Evolutionary conservation across 768 basidiomycete species (phyloP).

Genomic region (Baorangia bicolor): DNA sequence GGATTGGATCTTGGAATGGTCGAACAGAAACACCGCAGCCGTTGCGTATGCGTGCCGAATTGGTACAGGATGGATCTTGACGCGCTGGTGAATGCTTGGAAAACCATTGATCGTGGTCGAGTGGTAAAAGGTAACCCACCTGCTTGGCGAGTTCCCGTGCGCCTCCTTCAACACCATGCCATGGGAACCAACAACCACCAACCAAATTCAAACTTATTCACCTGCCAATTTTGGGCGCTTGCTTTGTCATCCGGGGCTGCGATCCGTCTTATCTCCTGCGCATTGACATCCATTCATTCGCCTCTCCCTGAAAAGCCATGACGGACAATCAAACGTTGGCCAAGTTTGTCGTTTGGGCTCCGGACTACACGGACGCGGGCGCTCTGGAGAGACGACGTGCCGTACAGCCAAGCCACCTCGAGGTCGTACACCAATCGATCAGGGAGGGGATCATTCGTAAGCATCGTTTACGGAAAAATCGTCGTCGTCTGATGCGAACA

Average conservation of each 20-base stretch:
- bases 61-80: not conserved
- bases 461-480: slow-evolving; percentile 22
- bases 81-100: not conserved
- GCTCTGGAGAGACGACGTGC: slow-evolving; percentile 51
- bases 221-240: slow-evolving; percentile 1
- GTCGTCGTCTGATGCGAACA: slow-evolving; percentile 10
- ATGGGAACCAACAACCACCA: slow-evolving; percentile 5
- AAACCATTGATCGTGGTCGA: not conserved
- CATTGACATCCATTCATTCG: not conserved
- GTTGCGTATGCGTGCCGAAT: not conserved
- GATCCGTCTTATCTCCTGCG: slow-evolving; percentile 1
- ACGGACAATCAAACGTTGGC: slow-evolving; percentile 10
- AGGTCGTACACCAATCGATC: slow-evolving; percentile 36
- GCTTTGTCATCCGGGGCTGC: not conserved
- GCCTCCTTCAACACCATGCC: not conserved
- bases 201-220: slow-evolving; percentile 5
- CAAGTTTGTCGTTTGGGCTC: slow-evolving; percentile 61
- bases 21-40: slow-evolving; percentile 13
- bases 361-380: slow-evolving; percentile 59
- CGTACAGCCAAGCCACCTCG: slow-evolving; percentile 53
- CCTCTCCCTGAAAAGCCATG: slow-evolving; percentile 13
- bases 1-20: slow-evolving; percentile 5
- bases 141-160: not conserved
- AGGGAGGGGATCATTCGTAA: slow-evolving; percentile 49
- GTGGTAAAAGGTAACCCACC: not conserved